Base-by-base conservation (phyloP, 371 early-diverging fungal genomes). In the Catenaria anguillulae region DNA sequence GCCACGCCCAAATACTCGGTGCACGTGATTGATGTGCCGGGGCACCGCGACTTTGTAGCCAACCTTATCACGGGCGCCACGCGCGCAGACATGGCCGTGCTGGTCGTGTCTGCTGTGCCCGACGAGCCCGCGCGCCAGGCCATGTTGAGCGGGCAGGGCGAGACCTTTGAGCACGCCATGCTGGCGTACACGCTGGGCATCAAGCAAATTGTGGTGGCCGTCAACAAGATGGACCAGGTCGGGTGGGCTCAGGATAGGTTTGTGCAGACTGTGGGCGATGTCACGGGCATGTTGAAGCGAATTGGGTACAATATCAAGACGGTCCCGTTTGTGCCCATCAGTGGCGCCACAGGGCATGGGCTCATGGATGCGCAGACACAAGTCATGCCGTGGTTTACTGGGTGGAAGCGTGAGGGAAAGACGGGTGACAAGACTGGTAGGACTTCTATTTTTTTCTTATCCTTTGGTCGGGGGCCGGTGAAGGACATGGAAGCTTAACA, bases 201-300 rank as follows among this genome's bases (percentile, higher is more conserved):
- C 78, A 86, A 80, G 76, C 93, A 94, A 83, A 83, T 97, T 71
- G 89, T 94, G 64, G 92, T 97, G 70, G 93, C 92, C 76, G 85
- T 94, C 83, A 97, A 97, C 92, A 97, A 97, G 91, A 93, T 97
- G 93, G 95, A 97, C 87, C 82, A 92, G 74, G 86, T 84, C 87
- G 84, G 86, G 77, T 96, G 87, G 87, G 84, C 85, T 72, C 85
- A 92, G 81, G 88, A 80, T 71, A 92, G 95, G 77, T 95, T 83
- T 84, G 79, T 78, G 70, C 90, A 89, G 80, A 91, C 92, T 72
- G 78, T 85, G 79, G 88, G 90, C 86, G 92, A 93, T 80, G 84
- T 89, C 56, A 81, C 87, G 73, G 76, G 74, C 74, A 90, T 92
- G 84, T 83, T 92, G 82, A 90, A 90, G 86, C 87, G 87, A 84